phyloP scores from a whole-genome alignment of 345 rosid species.

The Eucalyptus sp. region DNA sequence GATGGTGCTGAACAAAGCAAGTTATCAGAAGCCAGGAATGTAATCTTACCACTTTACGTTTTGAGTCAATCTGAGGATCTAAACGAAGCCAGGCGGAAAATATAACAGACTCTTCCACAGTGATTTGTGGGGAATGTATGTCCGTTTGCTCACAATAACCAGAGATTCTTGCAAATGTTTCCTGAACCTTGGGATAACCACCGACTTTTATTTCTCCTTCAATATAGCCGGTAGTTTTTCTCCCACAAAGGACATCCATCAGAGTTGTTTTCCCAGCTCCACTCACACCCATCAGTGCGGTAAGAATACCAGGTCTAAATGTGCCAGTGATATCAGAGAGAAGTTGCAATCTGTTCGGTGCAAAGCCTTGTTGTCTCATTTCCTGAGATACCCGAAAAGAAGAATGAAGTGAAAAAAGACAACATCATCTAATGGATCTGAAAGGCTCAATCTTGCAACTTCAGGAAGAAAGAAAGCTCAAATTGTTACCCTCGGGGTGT shows the following conservation, averaged over 20 bases:
- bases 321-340: slow-evolving; percentile 53
- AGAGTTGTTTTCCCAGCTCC: slow-evolving; percentile 48
- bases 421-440: too few relatives aligned
- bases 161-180: slow-evolving; percentile 71
- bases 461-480: background rate
- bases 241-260: slow-evolving; percentile 22
- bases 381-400: slow-evolving; percentile 13
- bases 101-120: slow-evolving; percentile 51
- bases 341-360: slow-evolving; percentile 37
- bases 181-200: slow-evolving; percentile 58
- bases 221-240: slow-evolving; percentile 64
- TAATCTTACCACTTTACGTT: slow-evolving; percentile 41
- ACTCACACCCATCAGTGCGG: slow-evolving; percentile 77
- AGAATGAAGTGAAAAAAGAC: background rate
- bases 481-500: slow-evolving; percentile 47
- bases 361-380: slow-evolving; percentile 38
- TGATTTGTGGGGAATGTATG: slow-evolving; percentile 66
- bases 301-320: slow-evolving; percentile 68
- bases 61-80: slow-evolving; percentile 36
- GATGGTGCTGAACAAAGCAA: background rate
- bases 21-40: background rate
- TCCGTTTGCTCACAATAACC: slow-evolving; percentile 82
- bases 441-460: background rate
- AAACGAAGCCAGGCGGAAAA: slow-evolving; percentile 80
- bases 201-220: slow-evolving; percentile 65